These are phyloP conservation scores for Brasenia schreberi DNA, from an alignment of 164 flowering plant species.

Conservation along the genomic window DNA sequence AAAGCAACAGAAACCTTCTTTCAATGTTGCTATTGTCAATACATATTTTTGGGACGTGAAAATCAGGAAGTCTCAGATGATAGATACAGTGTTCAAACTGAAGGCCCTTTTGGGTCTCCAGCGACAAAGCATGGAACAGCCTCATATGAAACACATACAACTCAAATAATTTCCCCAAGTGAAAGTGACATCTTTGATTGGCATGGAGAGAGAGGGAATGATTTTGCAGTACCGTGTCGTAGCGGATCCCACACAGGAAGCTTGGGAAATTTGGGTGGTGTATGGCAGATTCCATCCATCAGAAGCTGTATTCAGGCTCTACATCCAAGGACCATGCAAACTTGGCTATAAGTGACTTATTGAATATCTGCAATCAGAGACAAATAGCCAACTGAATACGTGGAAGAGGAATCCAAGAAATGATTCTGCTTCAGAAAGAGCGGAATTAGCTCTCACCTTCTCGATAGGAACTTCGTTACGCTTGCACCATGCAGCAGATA, in stretches of 20 bases:
- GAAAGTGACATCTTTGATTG: not conserved
- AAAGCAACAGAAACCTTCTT: too few relatives aligned
- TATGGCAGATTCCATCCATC: slow-evolving; percentile 7
- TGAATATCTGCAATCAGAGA: slow-evolving; percentile 50
- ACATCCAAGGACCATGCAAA: slow-evolving; percentile 98
- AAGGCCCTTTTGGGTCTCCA: not conserved
- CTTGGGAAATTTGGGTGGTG: not conserved
- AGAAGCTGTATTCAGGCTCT: slow-evolving; percentile 85
- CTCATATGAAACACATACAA: not conserved
- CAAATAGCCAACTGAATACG: not conserved
- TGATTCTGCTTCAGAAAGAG: not conserved
- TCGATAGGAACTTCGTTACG: slow-evolving; percentile 97
- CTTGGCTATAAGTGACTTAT: slow-evolving; percentile 84
- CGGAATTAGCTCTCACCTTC: slow-evolving; percentile 39
- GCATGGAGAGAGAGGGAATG: not conserved
- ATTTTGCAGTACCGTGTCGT: not conserved
- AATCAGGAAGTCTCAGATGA: not conserved
- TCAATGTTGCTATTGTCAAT: too few relatives aligned
- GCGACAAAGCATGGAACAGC: not conserved
- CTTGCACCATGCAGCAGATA: slow-evolving; percentile 99
- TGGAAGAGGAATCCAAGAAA: not conserved
- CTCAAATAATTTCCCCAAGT: not conserved
- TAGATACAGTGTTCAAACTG: not conserved
- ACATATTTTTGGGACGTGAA: too few relatives aligned
- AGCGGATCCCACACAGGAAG: slow-evolving; percentile 5